Base-by-base conservation (phyloP, 2,329 filamentous ascomycete genomes). In the Cercospora sesami region DNA sequence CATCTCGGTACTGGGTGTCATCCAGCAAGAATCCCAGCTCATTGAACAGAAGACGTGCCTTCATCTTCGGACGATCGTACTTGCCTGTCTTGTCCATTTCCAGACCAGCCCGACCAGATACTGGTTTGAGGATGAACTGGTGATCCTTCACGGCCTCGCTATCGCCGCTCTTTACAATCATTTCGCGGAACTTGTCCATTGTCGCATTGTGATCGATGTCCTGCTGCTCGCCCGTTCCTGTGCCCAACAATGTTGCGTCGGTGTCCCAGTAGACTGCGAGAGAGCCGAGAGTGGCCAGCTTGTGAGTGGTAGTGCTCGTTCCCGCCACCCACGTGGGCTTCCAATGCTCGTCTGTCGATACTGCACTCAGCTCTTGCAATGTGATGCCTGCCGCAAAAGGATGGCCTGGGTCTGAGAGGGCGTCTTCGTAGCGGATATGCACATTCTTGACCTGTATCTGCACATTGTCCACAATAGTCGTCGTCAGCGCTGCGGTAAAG, bases 381-480 rank as follows among this genome's bases (percentile, higher is more conserved):
- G 94, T 99, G 68, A 99, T 79, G 60, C 96, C 95, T 5, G 96
- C 86, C 5, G 95, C 93, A 75, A 99, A 99, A 0, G 96, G 94
- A 78, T 99, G 95, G 0, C 93, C 94, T 0, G 94, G 94, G 9
- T 94, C 92, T 21, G 95, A 96, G 75, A 99, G 93, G 14, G 94
- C 94, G 81, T 99, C 95, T 81, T 99, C 95, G 80, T 99, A 99
- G 74, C 95, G 92, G 71, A 99, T 88, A 79, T 99, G 95, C 68
- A 99, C 97, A 78, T 98, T 99, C 84, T 97, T 98, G 80, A 99
- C 90, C 26, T 91, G 95, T 74, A 99, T 92, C 80, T 99, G 95
- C 48, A 99, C 85, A 77, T 99, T 99, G 84, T 99, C 95, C 77
- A 98, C 93, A 76, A 99, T 96, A 74, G 97, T 97, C 42, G 94